Evolutionary conservation across 1,284 basidiomycete genomes (phyloP), one percentile per base, ranked within the genome.

Genomic region (Blastosporella zonata): DNA sequence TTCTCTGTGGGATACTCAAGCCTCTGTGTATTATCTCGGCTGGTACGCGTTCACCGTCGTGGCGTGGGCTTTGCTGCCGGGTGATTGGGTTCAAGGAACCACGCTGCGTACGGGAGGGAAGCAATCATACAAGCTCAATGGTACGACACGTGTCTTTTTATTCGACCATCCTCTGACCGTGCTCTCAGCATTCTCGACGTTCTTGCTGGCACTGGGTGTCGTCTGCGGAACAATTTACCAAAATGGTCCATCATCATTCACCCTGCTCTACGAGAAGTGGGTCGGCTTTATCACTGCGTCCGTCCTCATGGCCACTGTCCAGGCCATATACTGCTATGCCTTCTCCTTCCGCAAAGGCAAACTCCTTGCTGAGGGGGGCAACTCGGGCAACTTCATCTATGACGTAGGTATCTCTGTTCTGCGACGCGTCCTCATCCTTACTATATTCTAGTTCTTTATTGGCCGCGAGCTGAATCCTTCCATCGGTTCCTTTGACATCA

Each of bases 391-490:
- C 65, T 67, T 78, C 46, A 81, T 97, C 54, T 98, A 97, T 67
- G 95, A 99, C 67, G 94, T 95, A 59, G 50, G 90, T 73, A 9
- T 27, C 49, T 51, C 41, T 33, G 44, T 31, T 49, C 35, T 22
- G 9, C 6, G 38, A 43, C 47, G 18, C 20, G 12, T 55, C 43
- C 43, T 33, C 42, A 33, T 42, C 15, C 20, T 13, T 45, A 21
- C 27, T 44, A 25, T 21, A 34, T 33, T 43, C n/a, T 60, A 97
- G 93, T 99, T 93, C 76, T 99, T 85, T 74, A 95, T 99, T 58
- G 97, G 97, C 22, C 89, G 97, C 47, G 91, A 95, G 62, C 75
- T 99, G 45, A 99, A 99, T 71, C 96, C 97, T 0, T 83, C 84
- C 2, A 82, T 93, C 50, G 89, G 90, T 34, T 82, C 78, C 10